Conservation (phyloP, 805 yeast species). For the Clavispora phyllophila region DNA sequence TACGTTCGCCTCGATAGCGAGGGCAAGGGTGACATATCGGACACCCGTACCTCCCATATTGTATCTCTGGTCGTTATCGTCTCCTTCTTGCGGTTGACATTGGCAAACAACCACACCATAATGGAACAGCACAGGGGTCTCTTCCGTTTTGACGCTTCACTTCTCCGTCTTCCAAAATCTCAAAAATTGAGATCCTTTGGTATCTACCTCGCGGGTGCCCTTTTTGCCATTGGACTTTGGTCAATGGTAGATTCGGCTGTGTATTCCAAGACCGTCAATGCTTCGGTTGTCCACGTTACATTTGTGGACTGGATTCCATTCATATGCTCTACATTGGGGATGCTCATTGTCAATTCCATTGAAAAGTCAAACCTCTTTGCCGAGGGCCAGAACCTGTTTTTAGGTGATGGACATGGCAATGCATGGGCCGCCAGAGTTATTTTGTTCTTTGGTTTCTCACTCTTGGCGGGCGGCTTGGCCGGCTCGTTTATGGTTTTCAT, state of each 20-base stretch:
- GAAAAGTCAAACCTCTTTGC: slow-evolving; percentile 59
- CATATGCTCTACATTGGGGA: slow-evolving; percentile 82
- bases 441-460: slow-evolving; percentile 85
- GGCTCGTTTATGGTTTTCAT: slow-evolving; percentile 88
- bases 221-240: slow-evolving; percentile 88
- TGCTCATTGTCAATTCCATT: slow-evolving; percentile 72
- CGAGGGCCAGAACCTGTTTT: slow-evolving; percentile 33
- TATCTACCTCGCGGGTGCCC: slow-evolving; percentile 69
- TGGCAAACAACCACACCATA: not conserved
- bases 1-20: no score
- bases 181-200: slow-evolving; percentile 66
- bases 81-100: not conserved
- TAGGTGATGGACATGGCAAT: slow-evolving; percentile 44
- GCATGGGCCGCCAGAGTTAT: slow-evolving; percentile 95
- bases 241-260: slow-evolving; percentile 82
- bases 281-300: slow-evolving; percentile 79
- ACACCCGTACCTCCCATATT: not conserved
- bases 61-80: not conserved
- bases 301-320: slow-evolving; percentile 96
- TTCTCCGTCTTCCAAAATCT: slow-evolving; percentile 64
- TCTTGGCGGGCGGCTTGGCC: slow-evolving; percentile 89
- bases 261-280: slow-evolving; percentile 79
- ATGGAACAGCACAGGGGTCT: slow-evolving; percentile 47
- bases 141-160: slow-evolving; percentile 53
- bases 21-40: no score